phyloP scores from a whole-genome alignment of 139 green algal species.

The Coelastrella sp. region DNA sequence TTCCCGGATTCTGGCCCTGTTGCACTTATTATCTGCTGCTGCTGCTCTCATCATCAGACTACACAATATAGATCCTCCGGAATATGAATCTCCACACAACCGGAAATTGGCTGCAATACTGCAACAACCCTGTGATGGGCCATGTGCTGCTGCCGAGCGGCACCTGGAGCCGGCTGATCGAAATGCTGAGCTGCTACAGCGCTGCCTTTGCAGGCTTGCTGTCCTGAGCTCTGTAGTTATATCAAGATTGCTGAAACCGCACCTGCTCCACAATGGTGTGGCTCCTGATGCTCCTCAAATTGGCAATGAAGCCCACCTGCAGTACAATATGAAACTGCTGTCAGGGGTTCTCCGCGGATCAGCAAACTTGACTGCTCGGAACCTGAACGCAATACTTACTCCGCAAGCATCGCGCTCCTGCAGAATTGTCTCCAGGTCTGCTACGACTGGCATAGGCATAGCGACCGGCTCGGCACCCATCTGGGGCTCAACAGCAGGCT shows the following conservation, averaged over 20 bases:
- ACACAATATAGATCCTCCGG: too few species aligned
- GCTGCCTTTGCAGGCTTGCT: too few species aligned
- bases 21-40: too few species aligned
- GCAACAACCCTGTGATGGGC: not conserved
- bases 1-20: too few species aligned
- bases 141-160: not conserved
- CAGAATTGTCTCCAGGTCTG: conserved; percentile 92
- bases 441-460: conserved; percentile 55
- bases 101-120: not conserved
- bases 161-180: not conserved
- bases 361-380: not conserved
- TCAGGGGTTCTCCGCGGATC: not conserved
- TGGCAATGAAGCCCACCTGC: conserved; percentile 98
- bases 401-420: conserved; percentile 96
- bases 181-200: not conserved
- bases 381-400: conserved; percentile 67
- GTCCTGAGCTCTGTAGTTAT: not conserved
- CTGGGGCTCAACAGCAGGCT: not conserved
- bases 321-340: not conserved
- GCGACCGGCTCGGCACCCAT: not conserved
- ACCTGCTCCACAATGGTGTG: conserved; percentile 96
- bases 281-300: conserved; percentile 86
- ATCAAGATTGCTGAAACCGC: not conserved
- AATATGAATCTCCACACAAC: too few species aligned
- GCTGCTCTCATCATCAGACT: too few species aligned